Evolutionary conservation across 805 yeast species (phyloP).

Genomic region (Ogataea philodendri): DNA sequence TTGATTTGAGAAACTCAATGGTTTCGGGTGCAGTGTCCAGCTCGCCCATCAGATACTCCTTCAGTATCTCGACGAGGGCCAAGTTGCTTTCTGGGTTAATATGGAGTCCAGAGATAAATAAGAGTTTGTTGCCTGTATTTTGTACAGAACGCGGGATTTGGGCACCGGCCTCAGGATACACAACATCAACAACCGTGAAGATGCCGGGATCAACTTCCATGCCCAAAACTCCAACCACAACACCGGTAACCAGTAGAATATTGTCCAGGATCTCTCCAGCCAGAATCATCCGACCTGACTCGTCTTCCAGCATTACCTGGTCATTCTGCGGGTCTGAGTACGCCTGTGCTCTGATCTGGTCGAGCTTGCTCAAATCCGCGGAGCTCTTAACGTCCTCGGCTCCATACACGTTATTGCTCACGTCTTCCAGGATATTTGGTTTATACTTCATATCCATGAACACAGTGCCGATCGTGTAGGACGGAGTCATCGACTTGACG

Average conservation of each 20-base stretch:
- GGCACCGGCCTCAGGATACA: constrained; percentile 63
- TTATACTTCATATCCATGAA: constrained; percentile 82
- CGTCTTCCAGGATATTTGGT: constrained; percentile 81
- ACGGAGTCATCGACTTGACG: constrained; percentile 54
- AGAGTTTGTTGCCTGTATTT: constrained; percentile 44
- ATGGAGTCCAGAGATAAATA: constrained; percentile 75
- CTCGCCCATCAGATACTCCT: constrained; percentile 72
- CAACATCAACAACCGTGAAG: constrained; percentile 79
- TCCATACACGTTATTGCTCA: constrained; percentile 57
- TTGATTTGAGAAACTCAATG: constrained; percentile 20
- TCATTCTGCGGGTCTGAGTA: constrained; percentile 58
- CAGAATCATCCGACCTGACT: constrained; percentile 79
- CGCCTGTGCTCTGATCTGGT: constrained; percentile 36
- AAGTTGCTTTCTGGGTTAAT: constrained; percentile 44
- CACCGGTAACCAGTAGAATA: constrained; percentile 78
- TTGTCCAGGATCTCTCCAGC: constrained; percentile 60
- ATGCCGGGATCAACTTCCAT: constrained; percentile 80
- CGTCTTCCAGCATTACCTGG: constrained; percentile 81
- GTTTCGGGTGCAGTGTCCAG: constrained; percentile 34
- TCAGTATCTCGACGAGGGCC: constrained; percentile 53
- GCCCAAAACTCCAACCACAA: constrained; percentile 83
- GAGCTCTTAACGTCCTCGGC: constrained; percentile 38
- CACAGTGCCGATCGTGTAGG: constrained; percentile 87
- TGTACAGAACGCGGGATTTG: constrained; percentile 42
- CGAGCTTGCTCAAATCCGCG: constrained; percentile 18